These are phyloP conservation scores for Phytomonas sp. DNA, from an alignment of 208 protist species.

Conservation along the genomic window DNA sequence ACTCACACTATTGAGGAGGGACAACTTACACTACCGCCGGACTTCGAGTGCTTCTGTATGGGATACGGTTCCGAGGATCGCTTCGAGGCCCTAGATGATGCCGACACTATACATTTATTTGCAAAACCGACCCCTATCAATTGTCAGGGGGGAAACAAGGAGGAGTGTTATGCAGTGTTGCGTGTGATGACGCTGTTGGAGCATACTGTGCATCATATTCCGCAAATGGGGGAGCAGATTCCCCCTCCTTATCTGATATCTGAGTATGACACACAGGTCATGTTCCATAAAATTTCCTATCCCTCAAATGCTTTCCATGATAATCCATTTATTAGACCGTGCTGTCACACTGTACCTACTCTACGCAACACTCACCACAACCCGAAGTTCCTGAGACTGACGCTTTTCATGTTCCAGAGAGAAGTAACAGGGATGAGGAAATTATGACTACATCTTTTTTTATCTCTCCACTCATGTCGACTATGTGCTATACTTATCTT, in stretches of 20 bases:
- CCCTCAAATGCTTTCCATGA: not conserved
- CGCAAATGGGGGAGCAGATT: not conserved
- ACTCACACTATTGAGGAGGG: not conserved
- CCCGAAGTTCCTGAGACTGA: not conserved
- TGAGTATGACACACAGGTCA: not conserved
- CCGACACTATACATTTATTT: not conserved
- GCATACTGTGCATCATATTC: not conserved
- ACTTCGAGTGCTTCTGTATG: not conserved
- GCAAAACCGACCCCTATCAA: not conserved
- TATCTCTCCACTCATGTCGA: conserved; percentile 24
- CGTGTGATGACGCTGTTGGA: not conserved
- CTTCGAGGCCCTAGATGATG: not conserved
- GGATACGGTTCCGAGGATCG: not conserved
- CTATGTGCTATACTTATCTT: conserved; percentile 35
- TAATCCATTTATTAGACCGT: conserved; percentile 16
- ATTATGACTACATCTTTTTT: conserved; percentile 23
- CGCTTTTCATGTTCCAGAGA: not conserved
- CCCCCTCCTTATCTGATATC: not conserved
- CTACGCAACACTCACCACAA: too few species aligned
- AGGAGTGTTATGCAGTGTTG: not conserved
- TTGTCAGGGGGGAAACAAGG: not conserved
- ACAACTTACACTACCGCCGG: not conserved
- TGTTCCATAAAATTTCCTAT: not conserved
- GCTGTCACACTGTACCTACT: conserved; percentile 4
- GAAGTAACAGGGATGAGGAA: not conserved